Conservation (phyloP, 2,329 filamentous ascomycete species). For the Neonectria faginata region DNA sequence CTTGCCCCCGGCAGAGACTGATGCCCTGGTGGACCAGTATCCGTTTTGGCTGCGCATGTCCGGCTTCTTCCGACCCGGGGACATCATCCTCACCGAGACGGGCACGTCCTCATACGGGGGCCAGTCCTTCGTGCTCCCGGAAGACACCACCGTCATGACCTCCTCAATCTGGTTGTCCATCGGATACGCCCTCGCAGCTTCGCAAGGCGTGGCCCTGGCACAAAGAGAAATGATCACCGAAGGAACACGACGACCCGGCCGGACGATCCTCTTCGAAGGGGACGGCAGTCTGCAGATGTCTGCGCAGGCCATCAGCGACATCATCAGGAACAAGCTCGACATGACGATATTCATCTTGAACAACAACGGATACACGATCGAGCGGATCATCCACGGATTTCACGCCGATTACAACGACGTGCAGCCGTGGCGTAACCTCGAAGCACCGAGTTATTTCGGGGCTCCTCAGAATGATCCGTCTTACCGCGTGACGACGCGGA, state of each 20-base stretch:
- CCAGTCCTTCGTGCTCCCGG: slow-evolving; percentile 12
- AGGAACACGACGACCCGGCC: background rate
- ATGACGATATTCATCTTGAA: slow-evolving; percentile 21
- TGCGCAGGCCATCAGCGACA: slow-evolving; percentile 20
- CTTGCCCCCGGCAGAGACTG: background rate
- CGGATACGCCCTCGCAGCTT: slow-evolving; percentile 21
- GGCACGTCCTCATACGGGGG: slow-evolving; percentile 13
- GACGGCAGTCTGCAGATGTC: slow-evolving; percentile 26
- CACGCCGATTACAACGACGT: slow-evolving; percentile 18
- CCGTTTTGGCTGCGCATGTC: slow-evolving; percentile 19
- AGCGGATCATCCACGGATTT: slow-evolving; percentile 16
- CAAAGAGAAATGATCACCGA: background rate
- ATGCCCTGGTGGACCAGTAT: slow-evolving; percentile 7
- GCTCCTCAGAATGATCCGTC: background rate
- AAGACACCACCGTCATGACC: slow-evolving; percentile 10
- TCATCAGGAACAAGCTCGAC: slow-evolving; percentile 24
- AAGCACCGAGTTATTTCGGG: slow-evolving; percentile 17
- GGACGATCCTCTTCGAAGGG: slow-evolving; percentile 22
- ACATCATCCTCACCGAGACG: slow-evolving; percentile 20
- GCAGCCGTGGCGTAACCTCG: slow-evolving; percentile 16
- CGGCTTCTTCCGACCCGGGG: background rate
- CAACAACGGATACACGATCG: slow-evolving; percentile 21
- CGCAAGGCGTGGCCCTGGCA: background rate
- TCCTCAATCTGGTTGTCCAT: slow-evolving; percentile 19
- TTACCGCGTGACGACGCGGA: background rate